Evolutionary conservation across 2,329 filamentous ascomycete species (phyloP), one percentile per base, ranked within the genome.

Genomic region (Fusarium sulawesiense): DNA sequence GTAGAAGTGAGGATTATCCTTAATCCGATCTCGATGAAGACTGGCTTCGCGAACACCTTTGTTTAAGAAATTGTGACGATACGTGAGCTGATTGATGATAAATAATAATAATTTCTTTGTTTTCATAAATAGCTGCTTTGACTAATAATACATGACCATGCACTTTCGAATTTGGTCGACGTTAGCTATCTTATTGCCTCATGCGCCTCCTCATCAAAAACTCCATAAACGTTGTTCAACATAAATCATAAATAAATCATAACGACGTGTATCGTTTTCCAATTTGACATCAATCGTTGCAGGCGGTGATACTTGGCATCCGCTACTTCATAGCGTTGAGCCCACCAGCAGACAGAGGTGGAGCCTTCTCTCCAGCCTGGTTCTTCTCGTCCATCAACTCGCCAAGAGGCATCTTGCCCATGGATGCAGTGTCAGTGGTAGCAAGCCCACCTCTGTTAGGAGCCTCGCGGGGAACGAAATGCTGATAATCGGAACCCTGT

Each of bases 321-420:
- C 3, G 7, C 13, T 66, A 66, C n/a, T 45, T 46, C 55, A 66
- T 66, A 6, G 55, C 34, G 1, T 66, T 66, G 0, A 66, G 6
- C 0, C 63, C 62, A 2, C 63, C 63, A 20, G 30, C 48, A 7
- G 63, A 66, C 13, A 66, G 42, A 0, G 55, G 63, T 0, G 63
- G 63, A 11, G 44, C 62, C 12, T 37, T 46, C 0, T 50, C n/a
- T 6, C 63, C 63, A 11, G 48, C 62, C 7, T 34, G 9, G 0
- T 66, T n/a, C 44, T 66, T 66, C n/a, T 66, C 25, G 2, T 66
- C 62, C 0, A 61, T n/a, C 4, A 66, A 0, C 0, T 61, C 18
- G 0, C 55, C 62, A 12, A 66, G 4, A 2, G 61, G 44, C 48
- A 61, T 66, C n/a, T 34, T 44, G 0, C 48, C 62, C 27, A 51